Percentiles rank a stretch among this genome's conserved stretches.
Evolutionary conservation across 106 monocot genomes (phyloP).

Genomic region (Chionographis japonica): DNA sequence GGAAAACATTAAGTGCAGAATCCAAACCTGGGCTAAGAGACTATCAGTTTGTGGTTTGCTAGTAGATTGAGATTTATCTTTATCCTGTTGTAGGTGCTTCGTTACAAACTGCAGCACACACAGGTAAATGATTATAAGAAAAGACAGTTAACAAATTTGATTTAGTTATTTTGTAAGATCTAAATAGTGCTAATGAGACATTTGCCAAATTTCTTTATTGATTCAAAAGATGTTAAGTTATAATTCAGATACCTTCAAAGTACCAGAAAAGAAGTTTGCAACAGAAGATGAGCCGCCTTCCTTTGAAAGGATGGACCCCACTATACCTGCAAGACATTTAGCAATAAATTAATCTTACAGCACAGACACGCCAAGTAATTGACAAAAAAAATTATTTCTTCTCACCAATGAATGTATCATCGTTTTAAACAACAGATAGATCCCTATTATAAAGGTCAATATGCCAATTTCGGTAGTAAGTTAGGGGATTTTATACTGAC

Average conservation of each 20-base stretch:
- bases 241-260: conserved; percentile 40
- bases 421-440: too few species aligned
- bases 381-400: neutral
- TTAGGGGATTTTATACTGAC: too few species aligned
- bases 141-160: too few species aligned
- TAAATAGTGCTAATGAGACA: too few species aligned
- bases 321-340: conserved; percentile 28
- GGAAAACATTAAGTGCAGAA: neutral
- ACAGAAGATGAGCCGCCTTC: conserved; percentile 36
- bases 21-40: conserved; percentile 49
- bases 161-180: too few species aligned
- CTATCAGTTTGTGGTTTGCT: conserved; percentile 34
- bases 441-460: too few species aligned
- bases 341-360: neutral
- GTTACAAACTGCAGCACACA: conserved; percentile 31
- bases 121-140: neutral
- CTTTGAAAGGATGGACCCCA: conserved; percentile 40
- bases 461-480: too few species aligned
- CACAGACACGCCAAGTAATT: neutral
- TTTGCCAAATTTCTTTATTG: too few species aligned
- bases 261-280: conserved; percentile 39
- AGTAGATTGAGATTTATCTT: conserved; percentile 17
- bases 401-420: too few species aligned
- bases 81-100: conserved; percentile 48
- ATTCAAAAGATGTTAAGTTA: too few species aligned